Conservation (phyloP, 139 green algal species). For the Picochlorum sp. region DNA sequence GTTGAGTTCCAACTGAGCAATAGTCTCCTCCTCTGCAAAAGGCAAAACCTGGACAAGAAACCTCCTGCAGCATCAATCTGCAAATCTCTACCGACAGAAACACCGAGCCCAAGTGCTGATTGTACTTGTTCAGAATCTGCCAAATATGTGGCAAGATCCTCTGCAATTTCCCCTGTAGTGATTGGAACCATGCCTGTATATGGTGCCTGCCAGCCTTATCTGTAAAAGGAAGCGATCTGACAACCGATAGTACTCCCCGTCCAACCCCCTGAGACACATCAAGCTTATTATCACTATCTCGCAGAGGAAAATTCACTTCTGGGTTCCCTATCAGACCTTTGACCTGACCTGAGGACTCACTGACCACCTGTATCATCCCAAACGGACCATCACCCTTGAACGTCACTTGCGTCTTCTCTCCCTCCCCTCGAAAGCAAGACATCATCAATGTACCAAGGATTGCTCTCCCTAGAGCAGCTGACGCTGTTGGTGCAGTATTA, state of each 20-base stretch:
- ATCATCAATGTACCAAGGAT: constrained; percentile 77
- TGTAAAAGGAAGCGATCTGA: constrained; percentile 43
- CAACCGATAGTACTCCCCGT: constrained; percentile 61
- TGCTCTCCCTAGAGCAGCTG: constrained; percentile 69
- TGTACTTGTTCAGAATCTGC: constrained; percentile 65
- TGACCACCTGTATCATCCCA: constrained; percentile 50
- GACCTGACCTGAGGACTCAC: constrained; percentile 45
- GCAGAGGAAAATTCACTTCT: constrained; percentile 64
- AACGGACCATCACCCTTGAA: constrained; percentile 76
- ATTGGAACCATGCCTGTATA: constrained; percentile 70
- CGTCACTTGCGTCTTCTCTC: constrained; percentile 53
- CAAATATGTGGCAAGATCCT: constrained; percentile 87
- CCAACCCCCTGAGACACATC: constrained; percentile 69
- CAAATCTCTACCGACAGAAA: constrained; percentile 60
- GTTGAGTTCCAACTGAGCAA: constrained; percentile 68
- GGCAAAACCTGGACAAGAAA: constrained; percentile 82
- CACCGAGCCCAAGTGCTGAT: constrained; percentile 73
- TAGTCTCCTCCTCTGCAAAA: constrained; percentile 79
- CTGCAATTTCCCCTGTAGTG: constrained; percentile 60
- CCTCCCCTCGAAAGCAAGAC: constrained; percentile 66
- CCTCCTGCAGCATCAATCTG: constrained; percentile 56
- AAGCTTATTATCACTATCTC: constrained; percentile 67
- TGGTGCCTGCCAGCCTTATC: constrained; percentile 17
- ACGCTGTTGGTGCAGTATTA: constrained; percentile 72
- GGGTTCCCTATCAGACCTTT: constrained; percentile 68